These are phyloP conservation scores for Dianthus caryophyllus DNA, from an alignment of 148 eudicot species.

Conservation along the genomic window DNA sequence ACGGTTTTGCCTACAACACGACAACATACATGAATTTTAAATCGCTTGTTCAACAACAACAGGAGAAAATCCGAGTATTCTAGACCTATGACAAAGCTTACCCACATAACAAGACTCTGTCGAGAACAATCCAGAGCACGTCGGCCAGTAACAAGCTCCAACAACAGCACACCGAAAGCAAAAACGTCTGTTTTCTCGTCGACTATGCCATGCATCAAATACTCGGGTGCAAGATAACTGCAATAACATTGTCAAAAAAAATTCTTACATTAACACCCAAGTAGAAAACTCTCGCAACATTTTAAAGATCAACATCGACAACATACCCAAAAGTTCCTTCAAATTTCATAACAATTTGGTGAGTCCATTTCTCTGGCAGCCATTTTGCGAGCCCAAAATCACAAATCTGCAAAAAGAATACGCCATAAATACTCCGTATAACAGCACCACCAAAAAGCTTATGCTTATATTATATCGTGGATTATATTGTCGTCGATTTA, in stretches of 20 bases:
- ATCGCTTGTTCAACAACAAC: background rate
- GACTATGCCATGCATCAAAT: slow-evolving; percentile 83
- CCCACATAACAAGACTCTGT: slow-evolving; percentile 95
- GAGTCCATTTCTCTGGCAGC: slow-evolving; percentile 94
- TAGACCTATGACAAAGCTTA: slow-evolving; percentile 21
- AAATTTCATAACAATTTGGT: slow-evolving; percentile 67
- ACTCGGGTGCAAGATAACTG: slow-evolving; percentile 93
- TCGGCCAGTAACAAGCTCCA: slow-evolving; percentile 83
- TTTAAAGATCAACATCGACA: background rate
- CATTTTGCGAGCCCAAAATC: slow-evolving; percentile 96
- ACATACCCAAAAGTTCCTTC: slow-evolving; percentile 95
- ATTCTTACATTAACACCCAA: background rate
- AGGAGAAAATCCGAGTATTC: too few relatives aligned
- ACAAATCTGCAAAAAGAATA: slow-evolving; percentile 52
- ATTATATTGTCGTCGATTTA: background rate
- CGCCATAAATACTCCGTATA: background rate
- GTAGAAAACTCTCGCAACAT: background rate
- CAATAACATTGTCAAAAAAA: background rate
- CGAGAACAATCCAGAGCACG: slow-evolving; percentile 86
- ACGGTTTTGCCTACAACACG: slow-evolving; percentile 52
- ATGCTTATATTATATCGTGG: background rate
- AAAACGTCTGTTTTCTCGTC: slow-evolving; percentile 92
- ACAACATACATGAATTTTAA: too few relatives aligned
- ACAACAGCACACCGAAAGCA: slow-evolving; percentile 76
- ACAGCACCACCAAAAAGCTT: background rate